Evolutionary conservation across 768 basidiomycete genomes (phyloP), one percentile per base, ranked within the genome.

Genomic region (Termitomyces sp.): DNA sequence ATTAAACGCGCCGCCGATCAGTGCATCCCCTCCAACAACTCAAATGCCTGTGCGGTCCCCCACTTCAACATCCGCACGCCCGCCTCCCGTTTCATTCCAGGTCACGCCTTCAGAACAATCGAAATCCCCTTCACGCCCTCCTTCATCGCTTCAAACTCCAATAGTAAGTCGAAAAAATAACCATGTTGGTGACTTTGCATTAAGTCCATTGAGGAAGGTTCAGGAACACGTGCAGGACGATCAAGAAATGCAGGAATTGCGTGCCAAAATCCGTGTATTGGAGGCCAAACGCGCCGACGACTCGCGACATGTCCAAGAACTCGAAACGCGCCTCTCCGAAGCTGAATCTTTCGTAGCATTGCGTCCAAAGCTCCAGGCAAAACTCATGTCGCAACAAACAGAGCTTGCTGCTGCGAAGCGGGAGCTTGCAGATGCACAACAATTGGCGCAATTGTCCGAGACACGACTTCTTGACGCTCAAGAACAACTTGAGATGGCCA

Each of bases 401-500:
- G 92, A 96, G 52, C 83, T 94, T 48, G 86, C 85, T 32, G 83
- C 84, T 1, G 83, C 87, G 4, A 85, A 86, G n/a, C 85, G 92
- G 4, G 86, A 91, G 60, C 78, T 94, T 36, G 83, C 89, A 2
- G 94, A 96, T 66, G 75, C 86, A 8, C 82, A 89, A 62, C 89
- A 93, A 61, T 77, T 94, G n/a, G 80, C 86, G 0, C 82, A 87
- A 38, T 76, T 94, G 38, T 77, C 87, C 0, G 92, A 96, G 64
- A 76, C 76, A 15, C 81, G 91, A 29, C 77, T 92, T 1, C 75
- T 87, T 2, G 96, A 98, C 71, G 72, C 89, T 1, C 86, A 91
- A 56, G 96, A 98, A 60, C 92, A 96, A 70, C 76, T 98, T 43
- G 97, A 99, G 76, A 94, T 98, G 89, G 82, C 87, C 3, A 92